These are phyloP conservation scores for Quercus aquifolioides DNA, from an alignment of 306 rosid species.

Conservation along the genomic window DNA sequence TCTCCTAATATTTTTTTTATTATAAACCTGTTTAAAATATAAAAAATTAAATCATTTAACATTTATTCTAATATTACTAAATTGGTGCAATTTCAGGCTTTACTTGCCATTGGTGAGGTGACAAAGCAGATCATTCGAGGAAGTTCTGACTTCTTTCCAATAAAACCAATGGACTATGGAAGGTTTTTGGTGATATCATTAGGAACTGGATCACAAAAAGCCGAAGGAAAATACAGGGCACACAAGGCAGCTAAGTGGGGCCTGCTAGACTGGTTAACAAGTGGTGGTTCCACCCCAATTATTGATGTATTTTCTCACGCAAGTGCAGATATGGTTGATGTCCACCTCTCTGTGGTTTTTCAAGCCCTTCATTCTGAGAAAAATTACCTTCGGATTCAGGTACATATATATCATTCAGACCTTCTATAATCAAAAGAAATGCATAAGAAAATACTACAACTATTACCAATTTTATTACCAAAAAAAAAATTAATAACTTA, in stretches of 20 bases:
- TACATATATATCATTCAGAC: neutral
- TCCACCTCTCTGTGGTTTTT: slow-evolving; percentile 38
- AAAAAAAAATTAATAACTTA: too few species aligned
- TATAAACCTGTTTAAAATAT: too few species aligned
- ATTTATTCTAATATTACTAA: neutral
- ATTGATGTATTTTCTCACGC: slow-evolving; percentile 41
- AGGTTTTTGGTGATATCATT: slow-evolving; percentile 49
- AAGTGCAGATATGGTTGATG: slow-evolving; percentile 53
- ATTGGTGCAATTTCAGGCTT: slow-evolving; percentile 21
- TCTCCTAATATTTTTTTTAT: neutral
- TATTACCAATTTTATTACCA: too few species aligned
- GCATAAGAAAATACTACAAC: too few species aligned
- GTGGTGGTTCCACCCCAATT: slow-evolving; percentile 41
- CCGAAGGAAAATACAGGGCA: slow-evolving; percentile 35
- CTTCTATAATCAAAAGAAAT: neutral
- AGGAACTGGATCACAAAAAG: slow-evolving; percentile 56
- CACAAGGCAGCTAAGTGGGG: slow-evolving; percentile 54
- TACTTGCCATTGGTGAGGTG: slow-evolving; percentile 53
- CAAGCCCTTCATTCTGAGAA: slow-evolving; percentile 40
- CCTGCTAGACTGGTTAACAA: slow-evolving; percentile 39
- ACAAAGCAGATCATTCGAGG: slow-evolving; percentile 28
- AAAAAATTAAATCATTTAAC: neutral
- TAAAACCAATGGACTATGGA: slow-evolving; percentile 27
- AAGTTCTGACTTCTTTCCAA: slow-evolving; percentile 21
- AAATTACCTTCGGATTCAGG: slow-evolving; percentile 57